Evolutionary conservation across 2,329 filamentous ascomycete genomes (phyloP).

Genomic region (Penicillium sp.): DNA sequence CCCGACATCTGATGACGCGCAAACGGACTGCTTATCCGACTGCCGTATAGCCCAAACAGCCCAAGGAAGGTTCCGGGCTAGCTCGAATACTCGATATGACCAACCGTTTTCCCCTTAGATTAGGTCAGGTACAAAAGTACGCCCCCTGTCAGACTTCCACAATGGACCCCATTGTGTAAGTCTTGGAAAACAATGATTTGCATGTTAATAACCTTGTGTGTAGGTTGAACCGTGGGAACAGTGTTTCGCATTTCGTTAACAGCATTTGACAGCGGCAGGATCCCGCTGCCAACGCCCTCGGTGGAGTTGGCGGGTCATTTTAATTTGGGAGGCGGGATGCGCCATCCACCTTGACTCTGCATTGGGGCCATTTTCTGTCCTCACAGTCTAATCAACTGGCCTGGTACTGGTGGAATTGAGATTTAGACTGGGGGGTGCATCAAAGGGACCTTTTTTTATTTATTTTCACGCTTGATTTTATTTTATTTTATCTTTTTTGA

Average conservation of each 20-base stretch:
- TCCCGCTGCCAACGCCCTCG: background rate
- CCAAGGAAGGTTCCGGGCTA: no score
- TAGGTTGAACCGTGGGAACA: background rate
- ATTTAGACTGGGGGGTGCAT: background rate
- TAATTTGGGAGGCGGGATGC: background rate
- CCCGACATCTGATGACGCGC: background rate
- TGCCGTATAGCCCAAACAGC: background rate
- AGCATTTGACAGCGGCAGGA: conserved; percentile 1
- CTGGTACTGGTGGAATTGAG: background rate
- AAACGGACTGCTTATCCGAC: background rate
- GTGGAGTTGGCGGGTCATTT: conserved; percentile 7
- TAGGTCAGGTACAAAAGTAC: background rate
- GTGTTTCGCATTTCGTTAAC: background rate
- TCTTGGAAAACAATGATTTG: background rate
- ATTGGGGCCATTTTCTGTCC: no score
- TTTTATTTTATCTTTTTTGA: background rate
- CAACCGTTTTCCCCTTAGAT: background rate
- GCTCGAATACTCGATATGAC: background rate
- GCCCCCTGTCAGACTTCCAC: no score
- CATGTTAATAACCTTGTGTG: background rate
- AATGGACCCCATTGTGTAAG: no score
- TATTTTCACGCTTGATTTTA: background rate
- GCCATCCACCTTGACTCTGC: background rate
- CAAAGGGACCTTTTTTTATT: background rate
- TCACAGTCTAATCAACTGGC: no score